These are phyloP conservation scores for Geotrichum citri-aurantii DNA, from an alignment of 1,139 yeast genomes.

Conservation along the genomic window DNA sequence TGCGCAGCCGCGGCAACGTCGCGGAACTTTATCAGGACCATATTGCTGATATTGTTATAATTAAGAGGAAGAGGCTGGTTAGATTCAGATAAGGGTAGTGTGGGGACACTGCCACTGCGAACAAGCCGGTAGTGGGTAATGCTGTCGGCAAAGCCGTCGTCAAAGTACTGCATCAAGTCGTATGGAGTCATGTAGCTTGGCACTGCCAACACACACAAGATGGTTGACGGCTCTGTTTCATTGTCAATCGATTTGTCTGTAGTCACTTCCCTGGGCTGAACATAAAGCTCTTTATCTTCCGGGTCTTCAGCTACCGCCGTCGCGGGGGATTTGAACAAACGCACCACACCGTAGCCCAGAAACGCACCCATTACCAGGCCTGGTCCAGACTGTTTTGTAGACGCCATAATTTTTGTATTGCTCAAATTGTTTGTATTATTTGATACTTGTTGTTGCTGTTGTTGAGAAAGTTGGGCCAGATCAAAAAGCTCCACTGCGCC, in stretches of 20 bases:
- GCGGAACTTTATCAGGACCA: constrained; percentile 73
- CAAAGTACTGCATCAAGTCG: constrained; percentile 75
- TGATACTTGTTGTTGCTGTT: constrained; percentile 32
- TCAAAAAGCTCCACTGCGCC: constrained; percentile 31
- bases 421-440: not conserved
- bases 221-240: constrained; percentile 13
- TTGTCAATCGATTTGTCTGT: not conserved
- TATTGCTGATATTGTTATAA: constrained; percentile 47
- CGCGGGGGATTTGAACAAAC: constrained; percentile 54
- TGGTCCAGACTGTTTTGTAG: constrained; percentile 6
- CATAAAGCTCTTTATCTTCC: constrained; percentile 18
- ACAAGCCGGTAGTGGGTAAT: constrained; percentile 71
- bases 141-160: constrained; percentile 49
- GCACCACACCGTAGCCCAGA: constrained; percentile 67
- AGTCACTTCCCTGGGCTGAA: constrained; percentile 3
- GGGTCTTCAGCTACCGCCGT: constrained; percentile 20
- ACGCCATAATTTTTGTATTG: not conserved
- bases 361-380: constrained; percentile 48
- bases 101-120: constrained; percentile 47
- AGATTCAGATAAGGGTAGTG: not conserved
- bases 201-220: constrained; percentile 73
- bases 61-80: not conserved
- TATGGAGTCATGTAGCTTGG: constrained; percentile 87
- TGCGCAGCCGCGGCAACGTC: constrained; percentile 49
- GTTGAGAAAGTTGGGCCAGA: not conserved